Base-by-base conservation (phyloP, 352 stramenopile species). In the Phytophthora megakarya region DNA sequence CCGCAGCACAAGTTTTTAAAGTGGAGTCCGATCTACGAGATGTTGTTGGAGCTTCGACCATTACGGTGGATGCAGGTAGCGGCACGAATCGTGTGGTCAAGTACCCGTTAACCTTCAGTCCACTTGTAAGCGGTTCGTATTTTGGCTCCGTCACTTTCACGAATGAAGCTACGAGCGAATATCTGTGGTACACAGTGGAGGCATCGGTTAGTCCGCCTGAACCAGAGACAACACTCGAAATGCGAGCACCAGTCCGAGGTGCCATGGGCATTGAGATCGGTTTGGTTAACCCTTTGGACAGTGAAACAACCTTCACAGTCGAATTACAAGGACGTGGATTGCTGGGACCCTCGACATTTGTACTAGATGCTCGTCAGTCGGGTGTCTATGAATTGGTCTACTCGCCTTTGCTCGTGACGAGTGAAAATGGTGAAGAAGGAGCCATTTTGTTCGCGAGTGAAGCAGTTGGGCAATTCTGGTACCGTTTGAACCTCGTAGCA, bases 161-260 rank as follows among this genome's bases (percentile, higher is more conserved):
- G 11, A 93, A 96, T 51, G 64, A 78, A 26, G 49, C 58, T 8
- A 93, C 81, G 19, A 83, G 76, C n/a, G 81, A 93, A 53, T 96
- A 90, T 57, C 64, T 93, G 9, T 98, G 95, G 95, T 98, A 97
- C 71, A 98, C 95, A 12, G 82, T 98, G 5, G 88, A 98, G 59
- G 90, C 97, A 11, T 80, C 82, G 2, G 89, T 95, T 4, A 77
- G 71, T 42, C 80, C 84, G 5, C 88, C 88, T 0, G 73, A 86
- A 13, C 85, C 87, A 0, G 88, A 97, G 59, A 72, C 75, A 6
- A 95, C 79, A 15, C 68, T 98, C 1, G 86, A 95, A 15, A 96
- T 98, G 75, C 62, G 61, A 16, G 86, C 91, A 4, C 61, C 76
- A 0, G 90, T 98, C 10, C 85, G 95, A 5, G 81, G 83, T 11